A percentile compares a stretch with the other conserved stretches of the same genome.
phyloP scores from a whole-genome alignment of 805 yeast species.

The Wickerhamiella sorbophila region DNA sequence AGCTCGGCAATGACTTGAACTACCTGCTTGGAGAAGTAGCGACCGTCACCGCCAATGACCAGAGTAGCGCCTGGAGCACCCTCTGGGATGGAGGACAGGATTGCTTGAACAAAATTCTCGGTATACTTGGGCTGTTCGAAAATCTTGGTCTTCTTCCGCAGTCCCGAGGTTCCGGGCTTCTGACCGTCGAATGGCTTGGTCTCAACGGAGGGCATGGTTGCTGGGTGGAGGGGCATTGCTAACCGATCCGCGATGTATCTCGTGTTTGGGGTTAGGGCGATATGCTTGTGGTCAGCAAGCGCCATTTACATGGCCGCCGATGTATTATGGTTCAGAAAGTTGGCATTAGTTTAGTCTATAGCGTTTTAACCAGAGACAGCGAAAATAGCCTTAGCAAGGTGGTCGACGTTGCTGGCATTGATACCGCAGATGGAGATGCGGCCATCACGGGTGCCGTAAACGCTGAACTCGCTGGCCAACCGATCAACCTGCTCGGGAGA shows the following conservation, averaged over 20 bases:
- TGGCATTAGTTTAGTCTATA: too few relatives aligned
- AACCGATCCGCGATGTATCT: too few relatives aligned
- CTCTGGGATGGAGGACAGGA: constrained; percentile 78
- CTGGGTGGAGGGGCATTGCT: too few relatives aligned
- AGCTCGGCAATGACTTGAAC: constrained; percentile 70
- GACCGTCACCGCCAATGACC: constrained; percentile 95
- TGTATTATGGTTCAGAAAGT: too few relatives aligned
- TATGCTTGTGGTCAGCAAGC: too few relatives aligned
- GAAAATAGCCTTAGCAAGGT: constrained; percentile 29
- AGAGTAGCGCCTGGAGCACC: constrained; percentile 60
- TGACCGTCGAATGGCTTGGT: constrained; percentile 79
- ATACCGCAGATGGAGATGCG: constrained; percentile 86
- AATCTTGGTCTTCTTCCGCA: constrained; percentile 77
- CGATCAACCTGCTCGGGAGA: constrained; percentile 59
- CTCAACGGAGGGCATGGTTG: constrained; percentile 25
- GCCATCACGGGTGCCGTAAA: constrained; percentile 82
- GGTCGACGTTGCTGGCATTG: constrained; percentile 61
- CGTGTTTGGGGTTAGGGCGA: too few relatives aligned
- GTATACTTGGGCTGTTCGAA: constrained; percentile 72
- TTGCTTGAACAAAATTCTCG: constrained; percentile 85
- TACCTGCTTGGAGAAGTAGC: constrained; percentile 73
- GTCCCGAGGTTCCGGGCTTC: constrained; percentile 96
- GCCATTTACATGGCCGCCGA: too few relatives aligned
- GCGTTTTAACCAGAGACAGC: constrained; percentile 16
- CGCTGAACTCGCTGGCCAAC: constrained; percentile 56